Percentiles rank a stretch among this genome's conserved stretches.
These are phyloP conservation scores for Fusarium ramigenum DNA, from an alignment of 2,329 filamentous ascomycete species.

Conservation along the genomic window DNA sequence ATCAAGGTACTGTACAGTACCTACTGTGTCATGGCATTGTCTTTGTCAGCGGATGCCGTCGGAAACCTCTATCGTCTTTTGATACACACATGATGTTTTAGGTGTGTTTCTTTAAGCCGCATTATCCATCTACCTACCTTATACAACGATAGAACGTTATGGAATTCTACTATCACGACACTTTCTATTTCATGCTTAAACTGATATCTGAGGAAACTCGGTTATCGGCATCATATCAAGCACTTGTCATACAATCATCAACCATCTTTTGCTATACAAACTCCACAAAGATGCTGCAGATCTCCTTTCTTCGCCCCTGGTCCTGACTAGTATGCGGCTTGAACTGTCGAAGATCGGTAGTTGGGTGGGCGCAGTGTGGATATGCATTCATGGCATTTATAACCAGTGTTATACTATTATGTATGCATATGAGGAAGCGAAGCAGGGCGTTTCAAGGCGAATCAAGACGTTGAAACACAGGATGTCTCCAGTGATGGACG, in stretches of 20 bases:
- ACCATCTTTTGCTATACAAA: not conserved
- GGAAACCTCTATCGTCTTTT: not conserved
- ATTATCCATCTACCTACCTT: not conserved
- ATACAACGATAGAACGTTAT: not conserved
- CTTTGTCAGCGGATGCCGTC: not conserved
- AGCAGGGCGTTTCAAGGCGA: slow-evolving; percentile 1
- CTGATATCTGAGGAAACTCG: not conserved
- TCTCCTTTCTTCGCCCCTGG: slow-evolving; percentile 6
- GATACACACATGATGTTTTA: not conserved
- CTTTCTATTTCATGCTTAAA: not conserved
- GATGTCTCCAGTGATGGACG: slow-evolving; percentile 23
- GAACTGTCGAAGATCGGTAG: slow-evolving; percentile 13
- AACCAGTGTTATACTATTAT: not conserved
- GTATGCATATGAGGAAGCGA: not conserved
- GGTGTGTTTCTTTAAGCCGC: not conserved
- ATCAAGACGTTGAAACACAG: slow-evolving; percentile 22
- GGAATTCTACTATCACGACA: not conserved
- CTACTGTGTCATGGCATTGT: not conserved
- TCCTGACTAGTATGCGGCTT: not conserved
- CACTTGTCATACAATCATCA: not conserved
- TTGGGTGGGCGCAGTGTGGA: slow-evolving; percentile 1
- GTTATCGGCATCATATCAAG: slow-evolving; percentile 10
- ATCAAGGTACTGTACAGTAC: not conserved
- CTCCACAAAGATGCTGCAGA: slow-evolving; percentile 9
- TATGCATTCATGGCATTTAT: not conserved